A percentile compares a stretch with the other conserved stretches of the same genome.
These are phyloP conservation scores for Aspergillus nomiae DNA, from an alignment of 2,329 filamentous ascomycete species.

Conservation along the genomic window DNA sequence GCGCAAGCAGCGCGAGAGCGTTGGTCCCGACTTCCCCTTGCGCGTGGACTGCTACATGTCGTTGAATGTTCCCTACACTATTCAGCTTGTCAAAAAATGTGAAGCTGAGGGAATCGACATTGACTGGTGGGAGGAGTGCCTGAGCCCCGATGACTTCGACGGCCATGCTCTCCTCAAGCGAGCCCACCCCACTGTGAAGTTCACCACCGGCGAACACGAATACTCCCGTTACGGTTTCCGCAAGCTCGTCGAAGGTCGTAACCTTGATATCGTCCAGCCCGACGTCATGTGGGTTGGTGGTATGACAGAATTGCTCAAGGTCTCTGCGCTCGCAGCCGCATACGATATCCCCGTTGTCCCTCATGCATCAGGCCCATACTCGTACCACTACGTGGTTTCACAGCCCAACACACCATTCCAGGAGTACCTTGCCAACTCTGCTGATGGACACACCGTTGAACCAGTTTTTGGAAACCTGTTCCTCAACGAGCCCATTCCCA, in stretches of 20 bases:
- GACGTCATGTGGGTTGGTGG: constrained; percentile 98
- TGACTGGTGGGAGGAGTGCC: constrained; percentile 97
- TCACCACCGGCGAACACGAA: constrained; percentile 95
- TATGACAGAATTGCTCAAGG: constrained; percentile 86
- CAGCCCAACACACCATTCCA: constrained; percentile 94
- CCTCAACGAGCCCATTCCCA: constrained; percentile 84
- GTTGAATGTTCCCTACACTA: constrained; percentile 87
- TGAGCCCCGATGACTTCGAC: constrained; percentile 88
- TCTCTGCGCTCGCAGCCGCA: constrained; percentile 83
- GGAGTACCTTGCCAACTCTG: constrained; percentile 91
- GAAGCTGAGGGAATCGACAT: constrained; percentile 80
- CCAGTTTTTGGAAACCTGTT: constrained; percentile 93
- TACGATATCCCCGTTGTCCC: constrained; percentile 95
- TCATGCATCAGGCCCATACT: constrained; percentile 92
- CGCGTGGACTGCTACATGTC: constrained; percentile 99
- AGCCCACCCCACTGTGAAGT: constrained; percentile 86
- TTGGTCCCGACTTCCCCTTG: constrained; percentile 87
- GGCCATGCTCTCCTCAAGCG: constrained; percentile 88
- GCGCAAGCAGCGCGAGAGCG: constrained; percentile 76
- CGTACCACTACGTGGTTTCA: constrained; percentile 93
- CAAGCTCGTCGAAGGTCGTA: constrained; percentile 87
- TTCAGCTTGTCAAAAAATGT: constrained; percentile 82
- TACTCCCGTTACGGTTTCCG: constrained; percentile 94
- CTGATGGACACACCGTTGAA: constrained; percentile 84
- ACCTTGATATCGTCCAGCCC: constrained; percentile 91